Evolutionary conservation across 2,329 filamentous ascomycete species (phyloP).

Genomic region (Colletotrichum sidae): DNA sequence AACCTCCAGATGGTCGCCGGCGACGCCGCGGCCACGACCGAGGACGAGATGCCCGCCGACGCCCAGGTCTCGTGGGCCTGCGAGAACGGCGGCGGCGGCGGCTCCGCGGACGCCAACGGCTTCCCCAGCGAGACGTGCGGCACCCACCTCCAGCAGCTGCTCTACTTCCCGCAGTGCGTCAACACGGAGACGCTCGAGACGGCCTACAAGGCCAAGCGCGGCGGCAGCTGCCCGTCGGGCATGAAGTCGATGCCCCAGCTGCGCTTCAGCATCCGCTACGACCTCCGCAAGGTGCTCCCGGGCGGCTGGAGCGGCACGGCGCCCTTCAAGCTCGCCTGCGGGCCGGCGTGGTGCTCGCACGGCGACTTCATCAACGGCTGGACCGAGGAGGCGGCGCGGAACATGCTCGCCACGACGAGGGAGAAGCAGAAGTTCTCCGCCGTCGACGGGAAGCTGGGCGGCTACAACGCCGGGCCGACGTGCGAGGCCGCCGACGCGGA

Average conservation of each 20-base stretch:
- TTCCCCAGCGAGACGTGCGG: conserved; percentile 77
- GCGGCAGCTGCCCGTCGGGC: conserved; percentile 54
- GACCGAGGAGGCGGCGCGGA: conserved; percentile 52
- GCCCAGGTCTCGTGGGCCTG: conserved; percentile 44
- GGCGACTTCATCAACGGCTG: conserved; percentile 64
- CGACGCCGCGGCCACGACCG: conserved; percentile 54
- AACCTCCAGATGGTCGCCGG: conserved; percentile 55
- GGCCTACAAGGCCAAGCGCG: conserved; percentile 42
- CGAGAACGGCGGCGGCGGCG: conserved; percentile 44
- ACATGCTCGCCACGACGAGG: conserved; percentile 52
- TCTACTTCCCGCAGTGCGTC: conserved; percentile 42
- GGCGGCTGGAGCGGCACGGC: conserved; percentile 57
- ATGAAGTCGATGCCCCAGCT: conserved; percentile 60
- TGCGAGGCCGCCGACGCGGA: conserved; percentile 53
- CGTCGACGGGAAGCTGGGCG: conserved; percentile 51
- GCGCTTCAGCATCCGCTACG: conserved; percentile 60
- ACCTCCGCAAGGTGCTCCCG: conserved; percentile 55
- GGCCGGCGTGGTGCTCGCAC: conserved; percentile 54
- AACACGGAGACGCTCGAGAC: conserved; percentile 41
- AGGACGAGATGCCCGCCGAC: conserved; percentile 43
- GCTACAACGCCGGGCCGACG: conserved; percentile 44
- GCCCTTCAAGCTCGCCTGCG: conserved; percentile 57
- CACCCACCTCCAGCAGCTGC: conserved; percentile 66
- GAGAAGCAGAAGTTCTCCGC: conserved; percentile 51
- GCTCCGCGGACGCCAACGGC: conserved; percentile 67